These are phyloP conservation scores for Leishmania turanica DNA, from an alignment of 208 protist genomes.

Conservation along the genomic window DNA sequence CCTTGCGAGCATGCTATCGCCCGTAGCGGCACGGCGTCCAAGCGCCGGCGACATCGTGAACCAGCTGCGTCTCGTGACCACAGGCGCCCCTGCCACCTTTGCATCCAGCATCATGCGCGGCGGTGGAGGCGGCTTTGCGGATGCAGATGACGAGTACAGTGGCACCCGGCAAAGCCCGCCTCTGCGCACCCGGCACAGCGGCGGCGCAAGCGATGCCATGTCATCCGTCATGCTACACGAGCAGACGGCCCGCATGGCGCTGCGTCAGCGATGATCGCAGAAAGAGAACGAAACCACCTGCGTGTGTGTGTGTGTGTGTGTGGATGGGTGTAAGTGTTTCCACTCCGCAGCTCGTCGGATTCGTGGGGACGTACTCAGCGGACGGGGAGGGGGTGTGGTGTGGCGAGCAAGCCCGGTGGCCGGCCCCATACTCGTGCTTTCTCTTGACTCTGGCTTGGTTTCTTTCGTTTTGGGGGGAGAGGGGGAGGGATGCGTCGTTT, in stretches of 20 bases:
- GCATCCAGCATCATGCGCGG: background rate
- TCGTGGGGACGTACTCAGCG: too few relatives aligned
- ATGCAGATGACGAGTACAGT: background rate
- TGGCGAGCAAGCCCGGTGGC: too few relatives aligned
- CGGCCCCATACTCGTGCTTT: too few relatives aligned
- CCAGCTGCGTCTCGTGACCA: constrained; percentile 18
- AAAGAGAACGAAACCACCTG: background rate
- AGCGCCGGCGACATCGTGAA: constrained; percentile 21
- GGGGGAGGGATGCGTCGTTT: too few relatives aligned
- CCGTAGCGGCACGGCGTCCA: constrained; percentile 34
- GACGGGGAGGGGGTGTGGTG: too few relatives aligned
- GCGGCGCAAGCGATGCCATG: background rate
- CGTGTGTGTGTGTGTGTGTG: background rate
- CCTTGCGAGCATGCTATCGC: constrained; percentile 27
- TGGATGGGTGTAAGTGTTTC: background rate
- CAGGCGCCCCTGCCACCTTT: background rate
- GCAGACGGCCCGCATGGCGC: constrained; percentile 22
- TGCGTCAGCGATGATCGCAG: constrained; percentile 8
- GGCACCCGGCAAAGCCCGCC: background rate
- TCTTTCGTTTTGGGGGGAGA: too few relatives aligned
- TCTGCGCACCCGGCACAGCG: background rate
- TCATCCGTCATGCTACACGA: constrained; percentile 22
- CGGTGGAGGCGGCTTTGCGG: background rate
- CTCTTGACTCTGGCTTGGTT: too few relatives aligned
- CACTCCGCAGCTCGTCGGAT: too few relatives aligned